phyloP scores from a whole-genome alignment of 495 filamentous ascomycete species.

The Penicillium manginii region DNA sequence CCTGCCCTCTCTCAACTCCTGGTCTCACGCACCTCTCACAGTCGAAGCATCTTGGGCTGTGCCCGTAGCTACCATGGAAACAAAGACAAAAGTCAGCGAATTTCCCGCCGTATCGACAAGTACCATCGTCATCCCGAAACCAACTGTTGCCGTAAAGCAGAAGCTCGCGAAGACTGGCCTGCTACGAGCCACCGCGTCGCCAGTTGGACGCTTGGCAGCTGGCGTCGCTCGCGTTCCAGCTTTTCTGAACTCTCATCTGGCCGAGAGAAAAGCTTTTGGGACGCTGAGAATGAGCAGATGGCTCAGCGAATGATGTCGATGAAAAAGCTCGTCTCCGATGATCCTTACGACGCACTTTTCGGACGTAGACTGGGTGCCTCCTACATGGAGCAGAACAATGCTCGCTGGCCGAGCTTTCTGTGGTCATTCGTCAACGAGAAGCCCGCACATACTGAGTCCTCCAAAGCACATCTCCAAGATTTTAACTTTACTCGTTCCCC shows the following conservation, averaged over 20 bases:
- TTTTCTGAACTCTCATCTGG: slow-evolving; percentile 17
- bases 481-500: slow-evolving; percentile 12
- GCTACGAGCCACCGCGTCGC: slow-evolving; percentile 12
- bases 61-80: slow-evolving; percentile 17
- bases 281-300: slow-evolving; percentile 21
- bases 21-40: slow-evolving; percentile 9
- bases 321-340: slow-evolving; percentile 39
- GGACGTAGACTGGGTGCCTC: slow-evolving; percentile 37
- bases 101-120: slow-evolving; percentile 17
- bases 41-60: slow-evolving; percentile 17
- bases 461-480: slow-evolving; percentile 18
- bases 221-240: slow-evolving; percentile 16
- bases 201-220: slow-evolving; percentile 11
- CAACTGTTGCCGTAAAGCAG: slow-evolving; percentile 16
- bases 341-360: slow-evolving; percentile 49
- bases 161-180: slow-evolving; percentile 13
- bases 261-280: slow-evolving; percentile 22
- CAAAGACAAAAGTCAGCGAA: slow-evolving; percentile 18
- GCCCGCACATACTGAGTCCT: neutral
- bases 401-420: slow-evolving; percentile 31
- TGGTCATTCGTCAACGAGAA: slow-evolving; percentile 31
- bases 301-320: slow-evolving; percentile 36
- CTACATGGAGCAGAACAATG: slow-evolving; percentile 18
- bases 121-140: slow-evolving; percentile 18
- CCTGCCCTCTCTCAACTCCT: slow-evolving; percentile 20